Base-by-base conservation (phyloP, 2,329 filamentous ascomycete genomes). In the Aspergillus sp. region DNA sequence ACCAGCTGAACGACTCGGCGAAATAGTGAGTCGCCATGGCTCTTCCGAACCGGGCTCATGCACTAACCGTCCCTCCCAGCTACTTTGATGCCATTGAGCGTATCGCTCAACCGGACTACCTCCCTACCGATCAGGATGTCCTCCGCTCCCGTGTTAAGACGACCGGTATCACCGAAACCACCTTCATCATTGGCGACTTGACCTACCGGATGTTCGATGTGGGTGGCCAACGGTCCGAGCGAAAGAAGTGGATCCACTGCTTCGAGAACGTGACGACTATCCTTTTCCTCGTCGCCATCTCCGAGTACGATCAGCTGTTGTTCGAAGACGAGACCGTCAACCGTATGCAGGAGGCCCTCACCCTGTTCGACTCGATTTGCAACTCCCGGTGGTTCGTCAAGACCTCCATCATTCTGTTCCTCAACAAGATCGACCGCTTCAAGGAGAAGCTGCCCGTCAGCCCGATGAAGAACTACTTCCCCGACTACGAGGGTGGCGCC, bases 241-340 rank as follows among this genome's bases (percentile, higher is more conserved):
- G 92, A 71, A 97, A 97, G 88, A 97, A 97, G 85, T 97, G 92
- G 92, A 97, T 97, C 65, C 92, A 97, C 79, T 96, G 92, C 79
- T 97, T 97, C 76, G 92, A 97, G 79, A 96, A 97, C 66, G 92
- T 97, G 67, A 96, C 91, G 7, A 96, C 92, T 9, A 96, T 97
- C 64, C 88, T 97, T 36, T 97, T 97, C 86, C 79, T 96, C 51
- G 93, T 97, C 62, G 93, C 93, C 75, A 96, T 97, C 64, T 96
- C 91, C 62, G 92, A 96, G 75, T 97, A 97, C 79, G 92, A 97
- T 72, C 92, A 96, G 78, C 81, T 96, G 57, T 83, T 97, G 43
- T 96, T 97, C 72, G 92, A 97, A 72, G 92, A 97, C 70, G 92
- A 96, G 81, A 96, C 89, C 0, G 89, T 94, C 71, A 88, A 88